phyloP scores from a whole-genome alignment of 169 alveolate species.

The Theileria orientalis region DNA sequence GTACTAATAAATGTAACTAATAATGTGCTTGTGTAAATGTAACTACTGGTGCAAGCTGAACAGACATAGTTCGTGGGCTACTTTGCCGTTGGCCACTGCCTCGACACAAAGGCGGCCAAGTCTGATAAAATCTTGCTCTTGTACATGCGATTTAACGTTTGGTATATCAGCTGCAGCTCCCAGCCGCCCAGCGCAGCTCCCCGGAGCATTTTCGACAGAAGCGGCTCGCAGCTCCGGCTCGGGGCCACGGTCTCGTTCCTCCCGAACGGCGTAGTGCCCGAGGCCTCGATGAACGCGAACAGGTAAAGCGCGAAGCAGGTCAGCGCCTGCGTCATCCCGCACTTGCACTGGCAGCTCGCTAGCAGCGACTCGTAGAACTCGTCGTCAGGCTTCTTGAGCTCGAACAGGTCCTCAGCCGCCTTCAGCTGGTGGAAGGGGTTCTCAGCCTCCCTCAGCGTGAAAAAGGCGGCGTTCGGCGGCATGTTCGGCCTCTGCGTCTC shows the following conservation, averaged over 20 bases:
- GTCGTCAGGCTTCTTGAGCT: neutral
- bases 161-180: neutral
- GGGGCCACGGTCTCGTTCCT: neutral
- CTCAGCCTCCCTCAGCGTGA: neutral
- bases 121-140: neutral
- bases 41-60: too few relatives aligned
- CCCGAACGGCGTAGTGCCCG: neutral
- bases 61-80: too few relatives aligned
- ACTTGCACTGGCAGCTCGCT: neutral
- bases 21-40: too few relatives aligned
- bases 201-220: neutral
- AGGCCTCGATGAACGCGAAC: conserved; percentile 8
- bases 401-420: neutral
- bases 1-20: too few relatives aligned
- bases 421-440: neutral
- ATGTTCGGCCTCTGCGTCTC: neutral
- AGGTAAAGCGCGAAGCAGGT: conserved; percentile 9
- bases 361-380: neutral
- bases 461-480: neutral
- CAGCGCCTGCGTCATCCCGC: neutral
- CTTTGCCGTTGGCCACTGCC: too few relatives aligned
- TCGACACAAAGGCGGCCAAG: neutral
- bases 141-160: neutral
- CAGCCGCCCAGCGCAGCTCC: neutral
- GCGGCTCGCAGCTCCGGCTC: neutral